Percentiles rank a stretch among this genome's conserved stretches.
Conservation (phyloP, 2,329 filamentous ascomycete genomes). For the Neopestalotiopsis sp. region DNA sequence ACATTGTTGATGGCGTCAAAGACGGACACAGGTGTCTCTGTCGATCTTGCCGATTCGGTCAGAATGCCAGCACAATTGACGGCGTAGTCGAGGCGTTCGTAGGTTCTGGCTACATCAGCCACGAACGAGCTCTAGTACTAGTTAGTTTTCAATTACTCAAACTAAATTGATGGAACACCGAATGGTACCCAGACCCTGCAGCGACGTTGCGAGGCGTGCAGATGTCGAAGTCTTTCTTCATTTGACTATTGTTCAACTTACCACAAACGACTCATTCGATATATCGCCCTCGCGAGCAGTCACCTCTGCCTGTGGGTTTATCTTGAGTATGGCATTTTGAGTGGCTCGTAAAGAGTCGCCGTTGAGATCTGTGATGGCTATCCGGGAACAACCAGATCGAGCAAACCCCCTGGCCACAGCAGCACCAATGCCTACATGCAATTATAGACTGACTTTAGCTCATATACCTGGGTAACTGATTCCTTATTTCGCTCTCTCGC, state of each 20-base stretch:
- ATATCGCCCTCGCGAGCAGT: constrained; percentile 49
- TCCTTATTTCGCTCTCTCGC: no score
- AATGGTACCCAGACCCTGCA: not conserved
- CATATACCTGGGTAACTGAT: not conserved
- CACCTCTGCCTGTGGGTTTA: constrained; percentile 42
- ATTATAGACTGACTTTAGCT: not conserved
- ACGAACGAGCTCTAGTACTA: constrained; percentile 36
- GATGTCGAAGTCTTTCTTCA: not conserved
- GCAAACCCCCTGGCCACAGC: constrained; percentile 58
- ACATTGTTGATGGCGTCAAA: constrained; percentile 61
- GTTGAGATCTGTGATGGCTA: constrained; percentile 61
- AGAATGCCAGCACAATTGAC: constrained; percentile 62
- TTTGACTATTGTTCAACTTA: not conserved
- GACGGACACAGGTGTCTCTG: constrained; percentile 50
- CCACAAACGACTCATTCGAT: constrained; percentile 50
- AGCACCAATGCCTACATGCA: constrained; percentile 57
- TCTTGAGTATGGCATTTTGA: constrained; percentile 35
- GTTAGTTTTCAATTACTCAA: not conserved
- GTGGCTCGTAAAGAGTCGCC: constrained; percentile 43
- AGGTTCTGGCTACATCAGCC: constrained; percentile 37
- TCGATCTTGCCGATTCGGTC: constrained; percentile 45
- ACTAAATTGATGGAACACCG: not conserved
- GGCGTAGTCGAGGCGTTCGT: constrained; percentile 59
- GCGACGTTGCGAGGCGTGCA: not conserved
- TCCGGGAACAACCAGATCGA: constrained; percentile 51